Conservation (phyloP, 192 early-diverging fungal genomes). For the Coemansia sp. region DNA sequence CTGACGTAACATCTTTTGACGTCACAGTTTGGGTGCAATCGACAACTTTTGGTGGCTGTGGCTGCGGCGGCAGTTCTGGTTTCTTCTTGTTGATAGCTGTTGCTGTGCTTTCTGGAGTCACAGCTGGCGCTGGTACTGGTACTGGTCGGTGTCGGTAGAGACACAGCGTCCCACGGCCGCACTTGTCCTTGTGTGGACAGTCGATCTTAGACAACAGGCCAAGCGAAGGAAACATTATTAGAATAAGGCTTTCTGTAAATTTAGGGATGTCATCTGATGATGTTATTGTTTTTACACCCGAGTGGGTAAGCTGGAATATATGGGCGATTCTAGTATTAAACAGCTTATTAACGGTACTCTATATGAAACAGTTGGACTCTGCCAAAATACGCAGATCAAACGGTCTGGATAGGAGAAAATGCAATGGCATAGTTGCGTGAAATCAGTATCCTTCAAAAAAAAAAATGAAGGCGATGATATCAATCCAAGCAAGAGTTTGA, state of each 20-base stretch:
- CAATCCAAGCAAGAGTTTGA: no score
- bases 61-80: background rate
- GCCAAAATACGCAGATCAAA: no score
- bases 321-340: no score
- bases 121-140: background rate
- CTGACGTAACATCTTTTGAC: background rate
- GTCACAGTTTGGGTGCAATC: background rate
- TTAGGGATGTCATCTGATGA: no score
- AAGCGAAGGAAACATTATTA: slow-evolving; percentile 42
- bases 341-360: no score
- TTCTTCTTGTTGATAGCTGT: slow-evolving; percentile 2
- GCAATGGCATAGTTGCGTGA: no score
- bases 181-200: slow-evolving; percentile 34
- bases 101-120: background rate
- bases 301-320: no score
- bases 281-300: no score
- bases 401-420: no score
- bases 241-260: background rate
- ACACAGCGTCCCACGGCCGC: slow-evolving; percentile 35
- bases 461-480: no score
- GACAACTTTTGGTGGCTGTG: background rate
- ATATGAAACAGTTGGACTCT: no score
- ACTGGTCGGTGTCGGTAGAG: slow-evolving; percentile 23
- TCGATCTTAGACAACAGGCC: slow-evolving; percentile 36
- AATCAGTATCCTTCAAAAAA: no score